Conservation (phyloP, 2,329 filamentous ascomycete species). For the Aspergillus sp. region DNA sequence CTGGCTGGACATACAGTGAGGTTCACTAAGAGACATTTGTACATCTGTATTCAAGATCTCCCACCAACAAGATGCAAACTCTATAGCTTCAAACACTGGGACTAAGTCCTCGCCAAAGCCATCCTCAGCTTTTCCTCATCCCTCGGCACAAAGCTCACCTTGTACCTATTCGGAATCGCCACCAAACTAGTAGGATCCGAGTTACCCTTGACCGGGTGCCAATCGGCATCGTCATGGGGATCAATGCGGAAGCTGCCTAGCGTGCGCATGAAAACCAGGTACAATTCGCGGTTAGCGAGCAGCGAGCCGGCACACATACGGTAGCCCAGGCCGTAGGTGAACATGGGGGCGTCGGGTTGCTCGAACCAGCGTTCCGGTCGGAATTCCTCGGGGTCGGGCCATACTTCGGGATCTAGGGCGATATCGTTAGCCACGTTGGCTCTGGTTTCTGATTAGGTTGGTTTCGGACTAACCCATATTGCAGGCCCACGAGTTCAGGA, state of each 20-base stretch:
- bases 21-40: no score
- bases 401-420: constrained; percentile 45
- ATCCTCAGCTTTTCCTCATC: constrained; percentile 39
- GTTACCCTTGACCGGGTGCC: constrained; percentile 52
- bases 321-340: constrained; percentile 59
- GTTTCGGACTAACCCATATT: constrained; percentile 50
- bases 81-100: no score
- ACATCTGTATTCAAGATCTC: no score
- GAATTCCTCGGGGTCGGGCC: constrained; percentile 52
- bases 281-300: constrained; percentile 57
- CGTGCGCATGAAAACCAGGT: constrained; percentile 55
- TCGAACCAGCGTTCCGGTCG: constrained; percentile 56
- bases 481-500: constrained; percentile 60
- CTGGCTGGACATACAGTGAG: no score
- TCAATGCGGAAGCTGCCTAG: constrained; percentile 54
- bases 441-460: background rate
- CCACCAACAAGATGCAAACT: no score
- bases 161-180: constrained; percentile 51
- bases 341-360: constrained; percentile 55
- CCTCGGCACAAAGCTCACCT: constrained; percentile 51
- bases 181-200: constrained; percentile 56
- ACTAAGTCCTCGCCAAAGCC: constrained; percentile 26
- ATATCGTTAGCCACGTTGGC: background rate
- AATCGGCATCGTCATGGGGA: constrained; percentile 47
- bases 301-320: constrained; percentile 59